These are phyloP conservation scores for Fusarium torreyae DNA, from an alignment of 2,329 filamentous ascomycete species.

Conservation along the genomic window DNA sequence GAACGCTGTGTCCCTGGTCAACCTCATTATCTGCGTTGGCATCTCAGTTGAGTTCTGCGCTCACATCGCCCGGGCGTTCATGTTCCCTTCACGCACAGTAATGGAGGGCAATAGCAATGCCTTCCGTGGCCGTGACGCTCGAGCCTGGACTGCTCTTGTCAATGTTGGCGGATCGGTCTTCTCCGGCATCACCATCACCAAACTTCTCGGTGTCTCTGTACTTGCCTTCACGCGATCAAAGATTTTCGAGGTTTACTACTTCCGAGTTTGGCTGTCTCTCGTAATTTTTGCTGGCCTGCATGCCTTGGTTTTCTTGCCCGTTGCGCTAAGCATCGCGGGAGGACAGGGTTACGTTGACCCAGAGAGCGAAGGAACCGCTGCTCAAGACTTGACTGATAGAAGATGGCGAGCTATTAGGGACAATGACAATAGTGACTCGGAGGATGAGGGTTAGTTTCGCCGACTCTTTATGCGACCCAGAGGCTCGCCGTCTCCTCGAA, in stretches of 20 bases:
- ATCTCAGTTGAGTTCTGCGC: conserved; percentile 98
- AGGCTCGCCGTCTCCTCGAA: not conserved
- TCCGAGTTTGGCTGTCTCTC: conserved; percentile 94
- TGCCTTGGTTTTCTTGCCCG: conserved; percentile 91
- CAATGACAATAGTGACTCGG: conserved; percentile 82
- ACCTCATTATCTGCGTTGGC: conserved; percentile 96
- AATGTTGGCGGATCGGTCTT: conserved; percentile 97
- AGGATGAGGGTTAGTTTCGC: conserved; percentile 69
- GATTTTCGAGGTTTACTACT: conserved; percentile 99
- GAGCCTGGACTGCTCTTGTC: conserved; percentile 92
- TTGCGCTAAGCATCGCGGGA: conserved; percentile 87
- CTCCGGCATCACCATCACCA: conserved; percentile 95
- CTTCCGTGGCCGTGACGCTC: conserved; percentile 85
- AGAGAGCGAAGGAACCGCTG: conserved; percentile 88
- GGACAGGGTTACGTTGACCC: conserved; percentile 91
- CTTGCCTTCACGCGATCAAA: conserved; percentile 96
- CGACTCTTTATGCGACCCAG: conserved; percentile 10
- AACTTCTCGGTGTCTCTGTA: conserved; percentile 91
- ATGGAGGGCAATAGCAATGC: conserved; percentile 83
- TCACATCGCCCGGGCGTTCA: conserved; percentile 95
- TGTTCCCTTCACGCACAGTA: conserved; percentile 87
- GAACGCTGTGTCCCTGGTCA: conserved; percentile 95
- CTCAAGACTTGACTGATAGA: conserved; percentile 87
- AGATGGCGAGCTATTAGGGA: conserved; percentile 83
- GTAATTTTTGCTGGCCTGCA: conserved; percentile 92